Evolutionary conservation across 805 yeast genomes (phyloP), one percentile per base, ranked within the genome.

Genomic region (Cephaloascus albidus): DNA sequence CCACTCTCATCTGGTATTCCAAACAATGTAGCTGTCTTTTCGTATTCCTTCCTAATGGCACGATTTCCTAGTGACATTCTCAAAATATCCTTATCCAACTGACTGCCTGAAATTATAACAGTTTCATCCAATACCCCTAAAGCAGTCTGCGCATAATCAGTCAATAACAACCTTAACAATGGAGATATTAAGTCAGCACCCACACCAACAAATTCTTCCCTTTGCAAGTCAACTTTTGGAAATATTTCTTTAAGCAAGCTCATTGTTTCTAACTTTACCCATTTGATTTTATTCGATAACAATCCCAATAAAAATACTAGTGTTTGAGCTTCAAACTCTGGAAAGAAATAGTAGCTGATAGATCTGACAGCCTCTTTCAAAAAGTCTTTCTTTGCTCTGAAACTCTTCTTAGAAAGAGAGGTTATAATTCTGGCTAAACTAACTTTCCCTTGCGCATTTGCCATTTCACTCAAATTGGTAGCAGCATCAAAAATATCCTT

Each of bases 131-230:
- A 67, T 0, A 93, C 97, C 44, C 83, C 93, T 33, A 93, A 61
- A 0, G 97, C 97, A 40, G 79, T 80, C 44, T 85, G 87, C 1
- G 95, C 97, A 57, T 75, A 82, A 32, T 88, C 96, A 0, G 97
- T 88, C 46, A 85, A 69, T 39, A 76, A 57, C 19, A 93, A 65
- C 40, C 97, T 69, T 47, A 93, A 65, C 37, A 94, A 64, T 2
- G 99, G 98, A 1, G 96, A 83, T 4, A 93, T 85, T 39, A 93
- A 64, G 53, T 93, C 98, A 0, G 98, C 97, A 3, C 98, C 98
- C 31, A 87, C 81, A 2, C 95, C 94, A 20, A 75, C 70, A 53
- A 88, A 88, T 50, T 83, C 95, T 16, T 82, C 85, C 30, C 81
- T 64, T 35, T 76, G 78, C 39, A 89, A 63, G 51, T 93, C 89